Evolutionary conservation across 1,284 basidiomycete species (phyloP).

Genomic region (Taiwanofungus camphoratus): DNA sequence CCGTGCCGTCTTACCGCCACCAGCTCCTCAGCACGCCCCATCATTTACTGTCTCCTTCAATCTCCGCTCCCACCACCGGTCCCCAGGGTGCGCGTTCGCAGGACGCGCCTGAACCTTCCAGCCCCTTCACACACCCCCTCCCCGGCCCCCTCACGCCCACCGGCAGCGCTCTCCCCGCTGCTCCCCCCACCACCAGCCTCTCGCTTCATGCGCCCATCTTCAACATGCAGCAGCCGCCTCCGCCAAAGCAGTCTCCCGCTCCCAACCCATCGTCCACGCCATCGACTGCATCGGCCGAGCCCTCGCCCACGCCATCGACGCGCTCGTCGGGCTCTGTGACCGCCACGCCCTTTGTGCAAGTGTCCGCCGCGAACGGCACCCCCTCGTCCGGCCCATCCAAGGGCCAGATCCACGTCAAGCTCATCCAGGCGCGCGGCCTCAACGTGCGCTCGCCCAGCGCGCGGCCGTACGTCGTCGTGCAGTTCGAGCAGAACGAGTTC

Average conservation of each 20-base stretch:
- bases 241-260: constrained; percentile 36
- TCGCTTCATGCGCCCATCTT: constrained; percentile 77
- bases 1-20: constrained; percentile 31
- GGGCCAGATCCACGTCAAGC: constrained; percentile 92
- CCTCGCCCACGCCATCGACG: constrained; percentile 22
- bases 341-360: constrained; percentile 17
- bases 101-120: constrained; percentile 23
- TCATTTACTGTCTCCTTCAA: constrained; percentile 25
- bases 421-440: constrained; percentile 89
- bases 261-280: constrained; percentile 31
- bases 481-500: constrained; percentile 99
- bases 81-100: constrained; percentile 16
- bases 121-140: constrained; percentile 24
- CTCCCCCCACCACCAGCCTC: constrained; percentile 67
- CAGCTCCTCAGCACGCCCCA: constrained; percentile 33
- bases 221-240: constrained; percentile 64
- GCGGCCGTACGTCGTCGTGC: constrained; percentile 93
- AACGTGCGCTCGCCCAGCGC: constrained; percentile 62
- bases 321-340: too few relatives aligned
- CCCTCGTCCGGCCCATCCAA: constrained; percentile 38
- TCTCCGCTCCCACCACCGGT: constrained; percentile 23
- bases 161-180: constrained; percentile 41
- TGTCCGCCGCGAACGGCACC: constrained; percentile 10
- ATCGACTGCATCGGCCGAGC: constrained; percentile 25
- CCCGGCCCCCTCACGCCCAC: constrained; percentile 34